Evolutionary conservation across 108 stramenopile species (phyloP), one percentile per base, ranked within the genome.

Genomic region (Fragilaria radians): DNA sequence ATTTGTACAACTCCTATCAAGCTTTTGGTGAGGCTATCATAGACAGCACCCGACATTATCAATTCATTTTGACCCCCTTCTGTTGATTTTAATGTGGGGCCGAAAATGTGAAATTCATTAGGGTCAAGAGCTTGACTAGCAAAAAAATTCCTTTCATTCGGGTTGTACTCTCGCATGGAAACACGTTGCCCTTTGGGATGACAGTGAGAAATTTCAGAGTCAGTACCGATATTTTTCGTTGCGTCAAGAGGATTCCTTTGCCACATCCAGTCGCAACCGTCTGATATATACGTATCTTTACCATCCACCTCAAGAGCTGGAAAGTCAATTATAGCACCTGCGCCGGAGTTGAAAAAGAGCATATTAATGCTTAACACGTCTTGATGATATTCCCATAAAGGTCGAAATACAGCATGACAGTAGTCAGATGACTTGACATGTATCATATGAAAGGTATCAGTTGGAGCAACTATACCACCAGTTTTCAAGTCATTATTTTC

Each of bases 251-350:
- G 76, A 14, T 11, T 7, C n/a, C n/a, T n/a, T 5, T 42, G 33
- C 14, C 54, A 33, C 78, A 83, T 74, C 81, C 81, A 83, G n/a
- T 79, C 78, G 46, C 81, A 83, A 9, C 81, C 81, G n/a, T 62
- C 33, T 34, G 71, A 76, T 29, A 53, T 34, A 55, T 77, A 83
- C 24, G 52, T 21, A 4, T 36, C 23, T 0, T 21, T 19, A 30
- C 56, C 49, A 25, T 70, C 47, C 9, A 61, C 7, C 33, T 50
- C 48, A 26, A 53, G 59, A 25, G 51, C 46, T 22, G 81, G 81
- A 54, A 70, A 83, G 2, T 29, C 19, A 0, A 79, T 28, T 1
- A 49, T 33, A 5, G 69, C 72, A 14, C 81, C 81, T 1, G 81
- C 73, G 26, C 81, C 81, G 29, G 52, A 49, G 52, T 83, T 83